Base-by-base conservation (phyloP, 2,329 filamentous ascomycete genomes). In the Beauveria australis region DNA sequence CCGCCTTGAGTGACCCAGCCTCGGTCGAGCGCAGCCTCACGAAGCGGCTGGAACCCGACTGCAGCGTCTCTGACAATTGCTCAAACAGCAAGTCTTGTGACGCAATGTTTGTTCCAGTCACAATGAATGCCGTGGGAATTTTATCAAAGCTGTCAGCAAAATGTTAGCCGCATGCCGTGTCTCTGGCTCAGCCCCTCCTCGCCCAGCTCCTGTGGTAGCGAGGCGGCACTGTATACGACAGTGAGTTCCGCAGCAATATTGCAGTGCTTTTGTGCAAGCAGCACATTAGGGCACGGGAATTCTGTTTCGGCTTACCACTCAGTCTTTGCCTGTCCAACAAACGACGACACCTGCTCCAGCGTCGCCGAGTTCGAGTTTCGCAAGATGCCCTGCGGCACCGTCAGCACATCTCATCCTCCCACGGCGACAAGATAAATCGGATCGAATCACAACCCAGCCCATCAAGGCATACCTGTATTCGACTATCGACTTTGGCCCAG, bases 21-120 rank as follows among this genome's bases (percentile, higher is more conserved):
- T 92, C 88, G 2, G 81, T 81, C 1, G 89, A 90, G 5, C 85
- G 84, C 51, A 95, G 71, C 18, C 85, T 76, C 6, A 91, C 83
- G 64, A 91, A 85, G 54, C 79, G 79, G 53, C 84, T 83, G 19
- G 75, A 67, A 28, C 74, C 71, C 54, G 78, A 71, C 63, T 71
- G 65, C n/a, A 87, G 73, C n/a, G 74, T 75, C 62, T 83, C 80
- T 14, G 83, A 81, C 12, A 92, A 75, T 70, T 91, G 88, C 61
- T 84, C 79, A 66, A 92, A 92, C n/a, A 92, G 78, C 14, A 89
- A 77, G 47, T 85, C 83, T 70, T 92, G 88, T 1, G 88, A 88
- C 41, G 89, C 86, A 66, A 92, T 88, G 64, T 90, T 91, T 8
- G 90, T 88, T 0, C 90, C 91, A 9, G 89, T 89, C 62, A 91